Base-by-base conservation (phyloP, 495 filamentous ascomycete species). In the Penicillium lividum region DNA sequence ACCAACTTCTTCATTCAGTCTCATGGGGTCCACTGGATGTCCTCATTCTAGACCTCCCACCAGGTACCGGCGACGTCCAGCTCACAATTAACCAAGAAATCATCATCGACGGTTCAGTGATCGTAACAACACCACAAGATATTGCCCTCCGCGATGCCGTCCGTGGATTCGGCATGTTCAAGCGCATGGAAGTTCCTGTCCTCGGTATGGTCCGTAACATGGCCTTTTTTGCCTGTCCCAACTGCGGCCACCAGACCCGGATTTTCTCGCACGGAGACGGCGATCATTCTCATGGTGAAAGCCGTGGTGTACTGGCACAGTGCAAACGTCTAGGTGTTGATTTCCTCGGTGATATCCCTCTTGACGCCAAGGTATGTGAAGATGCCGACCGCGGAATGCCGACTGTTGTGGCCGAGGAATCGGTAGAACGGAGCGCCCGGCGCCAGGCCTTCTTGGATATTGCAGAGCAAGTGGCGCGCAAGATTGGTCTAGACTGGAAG, bases 201-300 rank as follows among this genome's bases (percentile, higher is more conserved):
- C 75, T 98, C 27, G 94, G 94, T n/a, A 87, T 98, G 80, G 87
- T 98, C 49, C 88, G 93, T 67, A 99, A 99, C 63, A 99, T 99
- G 94, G 88, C 86, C 3, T 80, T 88, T 27, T 97, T 96, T 63
- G 78, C 73, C 2, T 98, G 94, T 63, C 91, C 93, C 0, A 77
- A 86, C 51, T 98, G 94, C 60, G 77, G 80, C 5, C 78, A 82
- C 5, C 76, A 83, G 42, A 93, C 90, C n/a, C 81, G 83, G 40
- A 89, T 98, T 22, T 98, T 98, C 70, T 77, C 78, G 3, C 77
- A 82, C 55, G 74, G 74, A 3, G 67, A 71, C 51, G 53, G 49
- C 2, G 52, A 69, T 43, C 73, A 75, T 49, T 71, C 73, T 4
- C 59, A 61, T 43, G 74, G 69, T 10, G 81, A 82, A 43, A 76